Evolutionary conservation across 148 eudicot genomes (phyloP).

Genomic region (Polygonum maritimum): DNA sequence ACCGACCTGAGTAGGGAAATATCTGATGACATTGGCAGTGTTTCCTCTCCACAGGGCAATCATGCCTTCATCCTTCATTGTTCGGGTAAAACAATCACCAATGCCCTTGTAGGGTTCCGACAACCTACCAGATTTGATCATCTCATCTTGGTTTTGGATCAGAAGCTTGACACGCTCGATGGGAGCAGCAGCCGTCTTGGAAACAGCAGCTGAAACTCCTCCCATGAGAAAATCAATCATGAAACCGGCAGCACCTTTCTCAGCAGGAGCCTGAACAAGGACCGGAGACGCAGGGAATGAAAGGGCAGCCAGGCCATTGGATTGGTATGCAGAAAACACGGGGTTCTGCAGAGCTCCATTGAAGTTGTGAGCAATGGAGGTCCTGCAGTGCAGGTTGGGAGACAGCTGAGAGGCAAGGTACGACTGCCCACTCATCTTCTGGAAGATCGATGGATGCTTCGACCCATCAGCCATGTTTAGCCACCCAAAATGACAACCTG

Average conservation of each 20-base stretch:
- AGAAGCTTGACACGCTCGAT: constrained; percentile 19
- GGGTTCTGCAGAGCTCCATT: constrained; percentile 24
- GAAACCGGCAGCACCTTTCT: constrained; percentile 13
- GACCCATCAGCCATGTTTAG: constrained; percentile 30
- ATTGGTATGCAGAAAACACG: neutral
- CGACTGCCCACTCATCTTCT: constrained; percentile 29
- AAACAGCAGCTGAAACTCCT: constrained; percentile 22
- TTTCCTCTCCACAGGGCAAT: constrained; percentile 19
- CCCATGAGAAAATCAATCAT: constrained; percentile 22
- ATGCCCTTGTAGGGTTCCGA: constrained; percentile 24
- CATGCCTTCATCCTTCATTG: constrained; percentile 21
- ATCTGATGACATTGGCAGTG: constrained; percentile 22
- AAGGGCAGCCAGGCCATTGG: constrained; percentile 10
- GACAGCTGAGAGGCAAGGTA: constrained; percentile 22
- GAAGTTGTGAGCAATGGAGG: constrained; percentile 13
- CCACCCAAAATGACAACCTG: constrained; percentile 10
- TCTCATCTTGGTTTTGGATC: constrained; percentile 24
- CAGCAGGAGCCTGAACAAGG: constrained; percentile 16
- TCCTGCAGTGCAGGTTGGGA: constrained; percentile 22
- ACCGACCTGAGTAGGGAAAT: constrained; percentile 23
- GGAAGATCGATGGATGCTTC: constrained; percentile 22
- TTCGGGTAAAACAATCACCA: constrained; percentile 20
- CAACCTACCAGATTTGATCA: constrained; percentile 19
- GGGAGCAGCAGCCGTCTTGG: constrained; percentile 23
- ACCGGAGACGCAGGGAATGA: neutral